Evolutionary conservation across 2,329 filamentous ascomycete genomes (phyloP), one percentile per base, ranked within the genome.

Genomic region (Fusarium bactridioides): DNA sequence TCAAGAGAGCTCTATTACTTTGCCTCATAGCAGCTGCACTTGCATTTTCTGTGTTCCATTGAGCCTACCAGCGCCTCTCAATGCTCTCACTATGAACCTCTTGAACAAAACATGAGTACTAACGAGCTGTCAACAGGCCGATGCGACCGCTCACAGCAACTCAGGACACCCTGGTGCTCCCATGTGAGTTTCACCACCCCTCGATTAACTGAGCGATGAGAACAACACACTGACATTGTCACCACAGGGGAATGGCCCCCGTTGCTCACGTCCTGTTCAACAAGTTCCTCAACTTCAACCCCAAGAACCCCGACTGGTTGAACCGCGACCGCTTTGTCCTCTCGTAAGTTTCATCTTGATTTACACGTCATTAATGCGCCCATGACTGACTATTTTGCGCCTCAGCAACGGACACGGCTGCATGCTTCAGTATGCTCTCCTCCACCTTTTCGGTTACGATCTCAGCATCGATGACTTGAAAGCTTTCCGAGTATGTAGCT

Each of bases 241-340:
- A 25, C 54, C 72, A 70, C 33, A 91, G 89, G 89, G 90, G 90
- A 82, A 90, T 98, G 94, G 96, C 96, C 81, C 95, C 96, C 72
- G 91, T 95, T 81, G 92, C 96, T 84, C 96, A 98, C 89, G 94
- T 98, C 80, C 91, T 99, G 75, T 99, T 94, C 88, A 97, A 97
- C 91, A 97, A 96, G 85, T 97, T 98, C 89, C 94, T 99, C 94
- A 97, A 87, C 84, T 99, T 98, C 90, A 99, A 98, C 92, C 96
- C 96, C 80, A 97, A 98, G 92, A 98, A 97, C 90, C 94, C 96
- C 79, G 89, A 94, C 75, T 99, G 95, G 95, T 81, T 96, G 79
- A 98, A 98, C 91, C 92, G 96, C 81, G 96, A 99, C 86, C 93
- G 96, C 84, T 99, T 99, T 82, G 94, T 99, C 72, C 94, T 99